phyloP scores from a whole-genome alignment of 2,329 filamentous ascomycete genomes.

The Pseudogymnoascus sp. region DNA sequence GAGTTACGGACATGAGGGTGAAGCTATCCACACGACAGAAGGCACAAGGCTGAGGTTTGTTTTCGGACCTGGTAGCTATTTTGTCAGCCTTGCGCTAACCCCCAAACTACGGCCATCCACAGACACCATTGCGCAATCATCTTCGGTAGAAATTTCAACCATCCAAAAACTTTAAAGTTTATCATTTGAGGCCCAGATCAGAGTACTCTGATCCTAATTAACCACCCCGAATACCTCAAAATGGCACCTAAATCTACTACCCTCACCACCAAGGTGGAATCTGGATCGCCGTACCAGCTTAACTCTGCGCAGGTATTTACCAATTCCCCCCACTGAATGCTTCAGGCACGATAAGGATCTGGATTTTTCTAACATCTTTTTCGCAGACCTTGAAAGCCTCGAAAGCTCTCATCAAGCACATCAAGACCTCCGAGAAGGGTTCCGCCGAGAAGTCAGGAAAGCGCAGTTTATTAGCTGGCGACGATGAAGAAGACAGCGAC shows the following conservation, averaged over 20 bases:
- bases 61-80: constrained; percentile 1
- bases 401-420: constrained; percentile 53
- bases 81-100: background rate
- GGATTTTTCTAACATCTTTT: background rate
- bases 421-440: constrained; percentile 47
- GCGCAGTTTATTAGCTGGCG: constrained; percentile 46
- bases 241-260: constrained; percentile 24
- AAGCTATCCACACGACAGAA: background rate
- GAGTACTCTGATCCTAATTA: constrained; percentile 6
- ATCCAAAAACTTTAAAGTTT: constrained; percentile 9
- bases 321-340: background rate
- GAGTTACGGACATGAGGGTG: background rate
- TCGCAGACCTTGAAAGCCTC: constrained; percentile 52
- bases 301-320: constrained; percentile 24
- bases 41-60: background rate
- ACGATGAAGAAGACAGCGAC: constrained; percentile 36
- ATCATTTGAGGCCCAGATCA: constrained; percentile 7
- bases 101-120: background rate
- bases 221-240: constrained; percentile 7
- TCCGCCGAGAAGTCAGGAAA: constrained; percentile 40
- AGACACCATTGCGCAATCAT: background rate
- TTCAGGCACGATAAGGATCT: background rate
- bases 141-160: constrained; percentile 10
- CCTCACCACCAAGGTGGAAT: constrained; percentile 27
- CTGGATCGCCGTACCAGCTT: constrained; percentile 28